A percentile compares a stretch with the other conserved stretches of the same genome.
Conservation (phyloP, 2,329 filamentous ascomycete species). For the Ceratocystis diversiconidia region DNA sequence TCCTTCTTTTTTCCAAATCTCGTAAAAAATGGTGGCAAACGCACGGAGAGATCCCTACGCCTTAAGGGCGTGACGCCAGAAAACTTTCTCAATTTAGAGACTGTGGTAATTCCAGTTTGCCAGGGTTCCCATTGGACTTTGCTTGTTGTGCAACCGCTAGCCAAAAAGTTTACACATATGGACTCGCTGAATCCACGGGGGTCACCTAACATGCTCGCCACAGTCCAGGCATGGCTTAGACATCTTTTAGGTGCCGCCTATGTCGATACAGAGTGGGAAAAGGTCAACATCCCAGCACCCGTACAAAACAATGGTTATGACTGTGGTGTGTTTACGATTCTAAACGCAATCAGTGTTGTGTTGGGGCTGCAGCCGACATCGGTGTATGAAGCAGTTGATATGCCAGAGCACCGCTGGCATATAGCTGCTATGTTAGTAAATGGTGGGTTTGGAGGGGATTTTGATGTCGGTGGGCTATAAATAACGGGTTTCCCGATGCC, state of each 20-base stretch:
- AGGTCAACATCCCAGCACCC: conserved; percentile 36
- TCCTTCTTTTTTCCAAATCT: conserved; percentile 52
- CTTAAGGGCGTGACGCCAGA: conserved; percentile 41
- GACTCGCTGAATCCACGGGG: conserved; percentile 45
- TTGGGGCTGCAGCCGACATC: conserved; percentile 38
- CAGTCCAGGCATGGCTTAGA: conserved; percentile 41
- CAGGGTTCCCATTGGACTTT: conserved; percentile 55
- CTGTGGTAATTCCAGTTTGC: conserved; percentile 57
- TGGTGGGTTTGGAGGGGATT: conserved; percentile 49
- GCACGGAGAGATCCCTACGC: conserved; percentile 41
- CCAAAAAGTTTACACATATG: conserved; percentile 50
- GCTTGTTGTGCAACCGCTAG: conserved; percentile 48
- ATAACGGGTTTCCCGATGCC: conserved; percentile 10
- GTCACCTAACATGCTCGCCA: conserved; percentile 27
- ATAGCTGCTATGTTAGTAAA: conserved; percentile 54
- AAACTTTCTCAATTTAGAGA: conserved; percentile 51
- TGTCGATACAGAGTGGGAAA: conserved; percentile 44
- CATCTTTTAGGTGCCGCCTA: conserved; percentile 43
- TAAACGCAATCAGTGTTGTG: conserved; percentile 53
- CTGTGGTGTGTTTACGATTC: conserved; percentile 64
- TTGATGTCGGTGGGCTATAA: conserved; percentile 33
- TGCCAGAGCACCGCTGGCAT: conserved; percentile 44
- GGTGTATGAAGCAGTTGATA: conserved; percentile 37
- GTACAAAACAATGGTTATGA: conserved; percentile 54
- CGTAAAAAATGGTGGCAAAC: conserved; percentile 32